These are phyloP conservation scores for Paramecium biaurelia DNA, from an alignment of 73 alveolate genomes.

Conservation along the genomic window DNA sequence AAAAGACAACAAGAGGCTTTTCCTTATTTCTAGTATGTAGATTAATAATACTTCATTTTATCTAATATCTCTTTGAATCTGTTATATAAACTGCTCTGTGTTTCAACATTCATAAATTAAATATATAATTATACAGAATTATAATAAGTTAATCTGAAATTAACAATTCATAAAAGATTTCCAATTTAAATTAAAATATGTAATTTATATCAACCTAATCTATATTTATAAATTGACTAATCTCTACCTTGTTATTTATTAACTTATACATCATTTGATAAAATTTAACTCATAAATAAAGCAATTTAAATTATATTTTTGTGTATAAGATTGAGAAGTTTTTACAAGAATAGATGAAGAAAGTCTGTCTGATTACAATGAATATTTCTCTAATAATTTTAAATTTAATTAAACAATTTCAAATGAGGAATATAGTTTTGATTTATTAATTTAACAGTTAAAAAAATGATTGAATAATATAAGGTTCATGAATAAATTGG, in stretches of 20 bases:
- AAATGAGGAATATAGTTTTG: background rate
- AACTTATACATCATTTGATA: no score
- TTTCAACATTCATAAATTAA: background rate
- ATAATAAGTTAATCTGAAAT: background rate
- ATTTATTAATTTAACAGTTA: constrained; percentile 42
- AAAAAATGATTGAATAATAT: constrained; percentile 59
- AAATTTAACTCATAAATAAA: no score
- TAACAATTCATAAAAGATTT: background rate
- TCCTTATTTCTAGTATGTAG: background rate
- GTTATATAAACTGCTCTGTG: background rate
- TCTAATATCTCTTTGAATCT: background rate
- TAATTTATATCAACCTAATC: no score
- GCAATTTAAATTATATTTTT: no score
- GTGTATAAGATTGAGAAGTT: no score
- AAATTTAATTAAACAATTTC: background rate
- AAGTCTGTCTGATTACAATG: background rate
- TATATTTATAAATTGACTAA: no score
- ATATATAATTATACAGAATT: background rate
- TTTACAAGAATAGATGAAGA: background rate
- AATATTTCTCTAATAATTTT: background rate
- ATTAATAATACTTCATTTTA: background rate
- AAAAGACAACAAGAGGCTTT: background rate
- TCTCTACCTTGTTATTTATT: no score
- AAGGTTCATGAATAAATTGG: constrained; percentile 59
- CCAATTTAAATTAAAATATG: background rate